phyloP scores from a whole-genome alignment of 768 basidiomycete species.

The Candolleomyces efflorescens region DNA sequence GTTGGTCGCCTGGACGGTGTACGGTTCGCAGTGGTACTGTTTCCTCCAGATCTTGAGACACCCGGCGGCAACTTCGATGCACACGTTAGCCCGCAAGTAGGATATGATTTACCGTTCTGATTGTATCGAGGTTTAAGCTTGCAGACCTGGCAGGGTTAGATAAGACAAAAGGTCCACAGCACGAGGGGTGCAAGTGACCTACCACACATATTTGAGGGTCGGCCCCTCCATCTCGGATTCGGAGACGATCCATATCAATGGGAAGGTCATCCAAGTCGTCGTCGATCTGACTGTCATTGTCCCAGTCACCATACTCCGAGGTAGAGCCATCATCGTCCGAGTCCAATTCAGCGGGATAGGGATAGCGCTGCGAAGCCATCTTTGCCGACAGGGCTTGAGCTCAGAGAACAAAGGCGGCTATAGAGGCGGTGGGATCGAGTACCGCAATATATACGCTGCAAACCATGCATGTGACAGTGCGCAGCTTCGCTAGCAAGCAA shows the following conservation, averaged over 20 bases:
- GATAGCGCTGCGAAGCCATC: background rate
- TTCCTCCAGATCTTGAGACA: background rate
- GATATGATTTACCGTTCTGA: constrained; percentile 16
- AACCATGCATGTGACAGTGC: too few relatives aligned
- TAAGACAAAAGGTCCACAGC: background rate
- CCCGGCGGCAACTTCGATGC: constrained; percentile 8
- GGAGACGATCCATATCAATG: background rate
- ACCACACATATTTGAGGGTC: background rate
- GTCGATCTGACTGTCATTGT: background rate
- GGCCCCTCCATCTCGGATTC: too few relatives aligned
- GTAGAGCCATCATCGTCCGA: constrained; percentile 2
- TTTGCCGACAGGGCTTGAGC: background rate
- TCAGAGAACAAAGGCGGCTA: background rate
- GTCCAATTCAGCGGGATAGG: constrained; percentile 4
- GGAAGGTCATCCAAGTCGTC: background rate
- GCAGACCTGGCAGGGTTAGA: constrained; percentile 15
- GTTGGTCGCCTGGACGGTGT: too few relatives aligned
- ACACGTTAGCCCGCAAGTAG: constrained; percentile 24
- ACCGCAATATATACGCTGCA: too few relatives aligned
- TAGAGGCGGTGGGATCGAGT: too few relatives aligned
- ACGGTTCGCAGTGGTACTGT: too few relatives aligned
- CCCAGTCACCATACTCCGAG: background rate
- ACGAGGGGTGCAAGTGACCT: background rate
- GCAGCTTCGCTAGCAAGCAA: too few relatives aligned
- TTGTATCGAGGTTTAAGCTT: constrained; percentile 13